Conservation (phyloP, 2,329 filamentous ascomycete species). For the Colletotrichum chrysophilum region DNA sequence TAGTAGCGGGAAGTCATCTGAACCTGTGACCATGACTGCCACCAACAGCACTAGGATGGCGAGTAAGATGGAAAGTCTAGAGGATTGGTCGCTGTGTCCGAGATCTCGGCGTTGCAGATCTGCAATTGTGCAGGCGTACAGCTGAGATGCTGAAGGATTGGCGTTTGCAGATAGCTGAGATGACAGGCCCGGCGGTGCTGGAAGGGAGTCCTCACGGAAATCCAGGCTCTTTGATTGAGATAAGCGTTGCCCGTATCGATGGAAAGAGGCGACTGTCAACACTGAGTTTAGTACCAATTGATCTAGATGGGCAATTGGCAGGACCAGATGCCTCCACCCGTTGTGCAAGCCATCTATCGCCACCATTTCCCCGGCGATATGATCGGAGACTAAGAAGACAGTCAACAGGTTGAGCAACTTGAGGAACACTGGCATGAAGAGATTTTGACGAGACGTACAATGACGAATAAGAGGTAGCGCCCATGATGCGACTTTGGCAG, state of each 20-base stretch:
- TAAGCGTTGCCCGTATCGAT: background rate
- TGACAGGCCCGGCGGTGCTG: background rate
- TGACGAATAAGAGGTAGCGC: background rate
- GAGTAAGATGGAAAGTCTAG: conserved; percentile 17
- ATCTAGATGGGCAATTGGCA: conserved; percentile 23
- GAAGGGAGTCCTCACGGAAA: background rate
- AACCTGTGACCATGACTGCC: conserved; percentile 28
- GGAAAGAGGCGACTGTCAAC: conserved; percentile 14
- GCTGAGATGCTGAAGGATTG: background rate
- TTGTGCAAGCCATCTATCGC: conserved; percentile 27
- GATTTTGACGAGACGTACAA: background rate
- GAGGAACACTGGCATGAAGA: background rate
- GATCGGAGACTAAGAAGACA: conserved; percentile 18
- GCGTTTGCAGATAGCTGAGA: background rate
- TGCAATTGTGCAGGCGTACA: background rate
- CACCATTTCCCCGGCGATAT: conserved; percentile 26
- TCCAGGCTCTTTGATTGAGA: too few species aligned
- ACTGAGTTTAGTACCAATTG: conserved; percentile 15
- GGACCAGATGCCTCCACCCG: conserved; percentile 25
- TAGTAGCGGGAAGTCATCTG: conserved; percentile 28
- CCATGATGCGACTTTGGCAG: background rate
- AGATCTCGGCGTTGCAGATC: background rate
- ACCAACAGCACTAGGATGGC: conserved; percentile 27
- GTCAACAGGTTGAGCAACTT: background rate
- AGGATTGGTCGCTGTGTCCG: background rate